Base-by-base conservation (phyloP, 768 basidiomycete genomes). In the Arthromyces matolae region DNA sequence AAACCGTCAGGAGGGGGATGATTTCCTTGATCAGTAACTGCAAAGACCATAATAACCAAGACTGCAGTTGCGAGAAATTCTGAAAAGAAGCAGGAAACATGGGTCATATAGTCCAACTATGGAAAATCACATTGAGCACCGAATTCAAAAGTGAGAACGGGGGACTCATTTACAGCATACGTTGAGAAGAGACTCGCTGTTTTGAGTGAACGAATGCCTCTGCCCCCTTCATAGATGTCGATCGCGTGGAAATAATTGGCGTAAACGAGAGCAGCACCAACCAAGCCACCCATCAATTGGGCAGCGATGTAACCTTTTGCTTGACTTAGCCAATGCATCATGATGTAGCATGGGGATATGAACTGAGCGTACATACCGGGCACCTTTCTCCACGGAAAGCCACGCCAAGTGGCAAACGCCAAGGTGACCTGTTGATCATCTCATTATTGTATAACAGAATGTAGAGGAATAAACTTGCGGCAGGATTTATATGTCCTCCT, bases 371-470 rank as follows among this genome's bases (percentile, higher is more conserved):
- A n/a, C n/a, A n/a, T n/a, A n/a, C 56, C 67, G 1, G 86, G 86
- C 0, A 84, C 85, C 59, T 87, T 87, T 53, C 71, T 75, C 79
- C 82, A 81, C 1, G 84, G 83, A 63, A 87, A 87, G 47, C 70
- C 71, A 48, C 85, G 80, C 64, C 79, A 77, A n/a, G 77, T 70
- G 7, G 80, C 82, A 23, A 85, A 56, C 16, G 78, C 73, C 42
- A 87, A 64, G 12, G 85, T 87, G 22, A 86, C 71, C 78, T 79
- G 27, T 52, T 10, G 41, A 39, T 45, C 22, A 43, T 52, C 16
- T 16, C 13, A 27, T 40, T 40, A 38, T 29, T 13, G 44, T 40
- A 20, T 29, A 19, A 32, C 8, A 29, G 33, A 23, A 29, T 40
- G 10, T 45, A 37, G 41, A 18, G 29, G 8, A 6, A 38, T 9